These are phyloP conservation scores for Sarocladiaceae sp. DNA, from an alignment of 2,329 filamentous ascomycete species.

Conservation along the genomic window DNA sequence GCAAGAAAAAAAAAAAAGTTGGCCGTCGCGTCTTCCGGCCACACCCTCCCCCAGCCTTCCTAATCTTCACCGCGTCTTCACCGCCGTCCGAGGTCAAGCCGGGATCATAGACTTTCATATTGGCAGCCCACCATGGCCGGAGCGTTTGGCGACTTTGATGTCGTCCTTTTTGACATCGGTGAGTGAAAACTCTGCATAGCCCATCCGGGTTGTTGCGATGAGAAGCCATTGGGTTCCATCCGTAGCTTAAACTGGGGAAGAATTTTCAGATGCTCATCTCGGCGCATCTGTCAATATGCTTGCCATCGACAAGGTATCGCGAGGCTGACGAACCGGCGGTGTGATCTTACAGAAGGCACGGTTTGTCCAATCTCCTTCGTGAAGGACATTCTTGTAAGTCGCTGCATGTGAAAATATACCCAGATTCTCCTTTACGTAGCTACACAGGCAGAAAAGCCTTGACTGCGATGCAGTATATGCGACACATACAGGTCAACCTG, in stretches of 20 bases:
- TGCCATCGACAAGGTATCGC: neutral
- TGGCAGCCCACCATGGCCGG: slow-evolving; percentile 9
- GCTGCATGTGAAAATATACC: neutral
- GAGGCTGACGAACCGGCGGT: neutral
- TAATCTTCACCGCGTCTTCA: slow-evolving; percentile 9
- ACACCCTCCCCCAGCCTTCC: neutral
- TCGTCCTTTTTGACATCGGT: slow-evolving; percentile 14
- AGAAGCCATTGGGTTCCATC: slow-evolving; percentile 5
- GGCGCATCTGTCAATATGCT: neutral
- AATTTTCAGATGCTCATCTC: neutral
- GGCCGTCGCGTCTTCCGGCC: slow-evolving; percentile 2
- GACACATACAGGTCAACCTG: neutral
- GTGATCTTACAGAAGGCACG: slow-evolving; percentile 58
- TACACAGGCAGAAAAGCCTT: neutral
- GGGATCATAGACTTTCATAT: slow-evolving; percentile 4
- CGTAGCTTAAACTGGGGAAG: neutral
- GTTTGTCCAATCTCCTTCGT: slow-evolving; percentile 81
- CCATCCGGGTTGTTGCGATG: slow-evolving; percentile 1
- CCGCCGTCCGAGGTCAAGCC: neutral
- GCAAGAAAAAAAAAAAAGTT: slow-evolving; percentile 8
- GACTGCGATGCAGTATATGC: neutral
- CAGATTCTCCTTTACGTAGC: neutral
- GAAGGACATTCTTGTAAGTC: slow-evolving; percentile 72
- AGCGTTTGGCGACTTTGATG: slow-evolving; percentile 11
- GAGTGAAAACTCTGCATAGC: slow-evolving; percentile 9